Base-by-base conservation (phyloP, 2,329 filamentous ascomycete species). In the Fusarium napiforme region DNA sequence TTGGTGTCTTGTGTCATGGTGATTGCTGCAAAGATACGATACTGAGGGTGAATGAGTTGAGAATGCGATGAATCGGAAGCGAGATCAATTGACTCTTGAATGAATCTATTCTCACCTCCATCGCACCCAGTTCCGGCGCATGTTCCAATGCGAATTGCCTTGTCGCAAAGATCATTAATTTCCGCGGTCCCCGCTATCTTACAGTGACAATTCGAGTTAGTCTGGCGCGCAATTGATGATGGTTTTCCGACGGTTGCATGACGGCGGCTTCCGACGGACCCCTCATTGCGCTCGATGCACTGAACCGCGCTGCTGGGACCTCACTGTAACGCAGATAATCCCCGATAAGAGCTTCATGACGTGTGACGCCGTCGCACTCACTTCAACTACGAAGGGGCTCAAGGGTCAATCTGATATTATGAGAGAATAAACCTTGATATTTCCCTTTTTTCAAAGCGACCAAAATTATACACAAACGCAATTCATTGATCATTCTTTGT, bases 1-100 rank as follows among this genome's bases (percentile, higher is more conserved):
- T 74, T 69, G n/a, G 36, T 42, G 32, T 60, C 55, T 52, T 61
- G 60, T 4, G 71, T 62, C 71, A 74, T 72, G 26, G 23, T 19
- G 9, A 34, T 28, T 49, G 30, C 16, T 21, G 18, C 1, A 4
- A 23, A 30, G 28, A 23, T 18, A 9, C 23, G 19, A 40, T 21
- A 6, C 2, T 9, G 10, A 6, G 45, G 7, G 28, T 40, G n/a
- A n/a, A 14, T 23, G 12, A 6, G 14, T 32, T 16, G n/a, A 26
- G 6, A 1, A 16, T 26, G 14, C 3, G 14, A 26, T 34, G 18
- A 16, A n/a, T 40, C 15, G 28, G 18, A 52, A 21, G 46, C 36
- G 46, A 60, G 4, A 53, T 23, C 26, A 14, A 26, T 34, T 53
- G 30, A n/a, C 45, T 60, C 57, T 60, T 60, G 45, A 60, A 60